Conservation (phyloP, 106 monocot genomes). For the Iris macrosiphon region DNA sequence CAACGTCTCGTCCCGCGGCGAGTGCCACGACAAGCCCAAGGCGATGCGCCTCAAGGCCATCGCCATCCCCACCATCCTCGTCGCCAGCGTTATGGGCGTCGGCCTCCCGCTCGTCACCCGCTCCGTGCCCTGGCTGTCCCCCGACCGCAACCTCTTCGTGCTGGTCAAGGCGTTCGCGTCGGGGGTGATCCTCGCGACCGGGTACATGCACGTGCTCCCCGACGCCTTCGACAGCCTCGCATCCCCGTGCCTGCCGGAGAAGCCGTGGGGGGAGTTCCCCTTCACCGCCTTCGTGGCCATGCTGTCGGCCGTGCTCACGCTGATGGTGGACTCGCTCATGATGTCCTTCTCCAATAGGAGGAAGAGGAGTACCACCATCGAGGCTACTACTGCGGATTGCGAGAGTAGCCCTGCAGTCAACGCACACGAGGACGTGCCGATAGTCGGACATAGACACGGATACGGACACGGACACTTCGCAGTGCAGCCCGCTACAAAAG, state of each 20-base stretch:
- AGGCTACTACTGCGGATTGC: no score
- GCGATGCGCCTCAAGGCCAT: conserved; percentile 51
- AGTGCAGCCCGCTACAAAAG: no score
- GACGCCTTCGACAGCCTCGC: conserved; percentile 45
- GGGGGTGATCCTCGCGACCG: conserved; percentile 73
- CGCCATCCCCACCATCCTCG: conserved; percentile 19
- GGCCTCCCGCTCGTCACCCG: conserved; percentile 3
- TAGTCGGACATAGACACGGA: no score
- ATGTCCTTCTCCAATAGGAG: conserved; percentile 31
- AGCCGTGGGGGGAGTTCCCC: conserved; percentile 54
- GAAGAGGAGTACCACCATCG: no score
- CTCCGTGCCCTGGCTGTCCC: conserved; percentile 41
- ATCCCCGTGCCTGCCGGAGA: conserved; percentile 47
- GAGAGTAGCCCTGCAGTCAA: no score
- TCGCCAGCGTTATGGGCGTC: conserved; percentile 8
- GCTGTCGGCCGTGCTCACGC: conserved; percentile 52
- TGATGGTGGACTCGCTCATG: conserved; percentile 65
- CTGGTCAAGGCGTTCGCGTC: conserved; percentile 71
- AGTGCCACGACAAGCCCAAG: conserved; percentile 42
- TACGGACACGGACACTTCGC: no score
- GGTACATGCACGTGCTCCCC: conserved; percentile 67
- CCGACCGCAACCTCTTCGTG: conserved; percentile 45
- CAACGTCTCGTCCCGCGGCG: conserved; percentile 3
- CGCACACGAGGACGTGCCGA: no score
- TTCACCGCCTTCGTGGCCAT: conserved; percentile 69